Conservation (phyloP, 2,329 filamentous ascomycete species). For the Calonectria pteridis region DNA sequence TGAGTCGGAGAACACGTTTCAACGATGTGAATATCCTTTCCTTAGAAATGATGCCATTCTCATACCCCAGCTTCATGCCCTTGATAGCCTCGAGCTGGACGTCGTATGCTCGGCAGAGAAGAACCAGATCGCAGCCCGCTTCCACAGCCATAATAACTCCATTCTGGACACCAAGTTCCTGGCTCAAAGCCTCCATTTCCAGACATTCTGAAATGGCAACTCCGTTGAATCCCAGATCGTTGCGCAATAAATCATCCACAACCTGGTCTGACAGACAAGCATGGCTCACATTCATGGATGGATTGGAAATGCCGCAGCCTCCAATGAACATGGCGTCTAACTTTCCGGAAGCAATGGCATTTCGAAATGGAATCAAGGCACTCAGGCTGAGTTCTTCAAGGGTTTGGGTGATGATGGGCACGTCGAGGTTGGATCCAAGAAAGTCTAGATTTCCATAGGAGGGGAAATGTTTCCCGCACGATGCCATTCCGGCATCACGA, state of each 20-base stretch:
- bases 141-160: slow-evolving; percentile 98
- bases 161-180: slow-evolving; percentile 96
- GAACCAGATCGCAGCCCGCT: slow-evolving; percentile 91
- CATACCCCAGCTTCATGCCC: slow-evolving; percentile 87
- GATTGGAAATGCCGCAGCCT: slow-evolving; percentile 91
- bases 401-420: slow-evolving; percentile 95
- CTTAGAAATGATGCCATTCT: slow-evolving; percentile 89
- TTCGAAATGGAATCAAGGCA: slow-evolving; percentile 90
- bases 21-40: slow-evolving; percentile 85
- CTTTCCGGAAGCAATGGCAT: slow-evolving; percentile 84
- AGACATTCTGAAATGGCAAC: slow-evolving; percentile 96
- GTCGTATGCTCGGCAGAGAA: slow-evolving; percentile 88
- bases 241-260: slow-evolving; percentile 88
- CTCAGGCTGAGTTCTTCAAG: slow-evolving; percentile 93
- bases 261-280: slow-evolving; percentile 94
- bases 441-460: slow-evolving; percentile 97
- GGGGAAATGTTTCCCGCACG: slow-evolving; percentile 95
- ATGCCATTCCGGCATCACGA: slow-evolving; percentile 88
- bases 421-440: slow-evolving; percentile 88
- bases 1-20: slow-evolving; percentile 82
- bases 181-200: slow-evolving; percentile 95
- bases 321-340: slow-evolving; percentile 97
- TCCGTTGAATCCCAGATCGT: slow-evolving; percentile 89
- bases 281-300: slow-evolving; percentile 94
- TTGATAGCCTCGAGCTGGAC: slow-evolving; percentile 93